A percentile compares a stretch with the other conserved stretches of the same genome.
Evolutionary conservation across 1,284 basidiomycete genomes (phyloP).

Genomic region (Cryptococcus neoformans): DNA sequence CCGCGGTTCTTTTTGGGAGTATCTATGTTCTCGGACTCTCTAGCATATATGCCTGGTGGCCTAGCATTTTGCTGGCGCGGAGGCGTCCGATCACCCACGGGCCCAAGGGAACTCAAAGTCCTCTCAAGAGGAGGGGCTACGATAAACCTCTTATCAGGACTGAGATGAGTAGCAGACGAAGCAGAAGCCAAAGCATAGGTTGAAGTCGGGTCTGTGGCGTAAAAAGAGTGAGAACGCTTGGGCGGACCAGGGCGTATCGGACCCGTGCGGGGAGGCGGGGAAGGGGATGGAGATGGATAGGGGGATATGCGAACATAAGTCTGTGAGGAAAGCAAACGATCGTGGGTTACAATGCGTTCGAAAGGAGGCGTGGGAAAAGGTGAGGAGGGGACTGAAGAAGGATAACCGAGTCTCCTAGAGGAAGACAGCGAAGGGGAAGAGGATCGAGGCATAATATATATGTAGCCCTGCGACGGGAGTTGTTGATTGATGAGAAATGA

Average conservation of each 20-base stretch:
- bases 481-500: no score
- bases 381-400: conserved; percentile 1
- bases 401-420: background rate
- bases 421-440: background rate
- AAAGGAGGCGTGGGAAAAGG: conserved; percentile 10
- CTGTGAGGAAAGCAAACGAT: conserved; percentile 4
- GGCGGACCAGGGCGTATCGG: conserved; percentile 12
- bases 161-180: conserved; percentile 8
- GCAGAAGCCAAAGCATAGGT: conserved; percentile 19
- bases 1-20: background rate
- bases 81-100: conserved; percentile 10
- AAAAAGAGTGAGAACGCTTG: conserved; percentile 17
- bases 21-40: background rate
- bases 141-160: conserved; percentile 12
- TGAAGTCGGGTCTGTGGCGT: conserved; percentile 7
- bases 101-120: conserved; percentile 16
- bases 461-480: no score
- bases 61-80: conserved; percentile 13
- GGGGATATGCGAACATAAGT: conserved; percentile 4
- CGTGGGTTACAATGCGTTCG: conserved; percentile 3
- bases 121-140: conserved; percentile 19
- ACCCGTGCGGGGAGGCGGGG: background rate
- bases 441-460: background rate
- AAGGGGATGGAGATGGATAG: conserved; percentile 6
- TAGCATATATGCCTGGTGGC: conserved; percentile 1